Base-by-base conservation (phyloP, 176 grass and related monocot genomes). In the Saccharum spontaneum region DNA sequence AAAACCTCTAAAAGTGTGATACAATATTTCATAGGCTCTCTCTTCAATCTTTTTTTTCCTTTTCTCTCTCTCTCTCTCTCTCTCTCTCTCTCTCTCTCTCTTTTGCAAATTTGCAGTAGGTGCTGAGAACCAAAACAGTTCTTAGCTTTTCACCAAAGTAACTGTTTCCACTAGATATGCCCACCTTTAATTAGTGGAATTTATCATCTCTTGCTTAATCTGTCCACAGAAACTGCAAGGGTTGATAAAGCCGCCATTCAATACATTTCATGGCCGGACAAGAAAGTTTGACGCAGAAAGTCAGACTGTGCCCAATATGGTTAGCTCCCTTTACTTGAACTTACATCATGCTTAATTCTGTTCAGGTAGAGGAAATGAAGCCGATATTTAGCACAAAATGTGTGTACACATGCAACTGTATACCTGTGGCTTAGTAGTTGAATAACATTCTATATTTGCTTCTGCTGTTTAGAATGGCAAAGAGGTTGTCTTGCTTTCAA, bases 401-500 rank as follows among this genome's bases (percentile, higher is more conserved):
- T 37, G 26, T 57, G 22, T 69, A 37, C 43, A 50, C 20, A 24
- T 52, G 38, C 67, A 36, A 10, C 3, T 82, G 39, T 17, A 55
- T 81, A 24, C 13, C 24, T 82, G 31, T 55, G 68, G n/a, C 20
- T 69, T 69, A 13, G 22, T 43, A 44, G 5, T 30, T 41, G 16
- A 82, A 59, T 43, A 31, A 60, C 8, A 13, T 71, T 71, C n/a
- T n/a, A 60, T 39, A 17, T 39, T 72, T 26, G 67, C 34, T 30
- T 71, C 4, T 60, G 10, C 8, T 59, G 17, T 15, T 28, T 43
- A 79, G 67, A 67, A 16, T 43, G 67, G 36, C 23, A 60, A 71
- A 43, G 67, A 43, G 14, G 80, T 82, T 43, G 10, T 82, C 16
- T 82, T 82, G 49, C n/a, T 30, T 72, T 71, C 80, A 59, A 17